A percentile compares a stretch with the other conserved stretches of the same genome.
These are phyloP conservation scores for Pseudozyma hubeiensis DNA, from an alignment of 1,284 basidiomycete species.

Conservation along the genomic window DNA sequence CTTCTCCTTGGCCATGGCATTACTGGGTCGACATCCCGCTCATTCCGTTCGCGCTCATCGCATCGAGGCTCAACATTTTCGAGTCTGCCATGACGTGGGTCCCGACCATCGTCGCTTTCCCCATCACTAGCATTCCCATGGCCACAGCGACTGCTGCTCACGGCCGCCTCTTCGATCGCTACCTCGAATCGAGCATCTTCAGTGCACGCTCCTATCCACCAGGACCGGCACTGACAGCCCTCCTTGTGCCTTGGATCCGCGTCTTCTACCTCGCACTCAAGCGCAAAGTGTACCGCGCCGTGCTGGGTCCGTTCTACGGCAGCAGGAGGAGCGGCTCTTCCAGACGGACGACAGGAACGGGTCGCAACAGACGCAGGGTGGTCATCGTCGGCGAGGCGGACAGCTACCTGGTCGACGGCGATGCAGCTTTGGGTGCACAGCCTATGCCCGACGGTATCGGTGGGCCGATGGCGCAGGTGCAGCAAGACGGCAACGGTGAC, in stretches of 20 bases:
- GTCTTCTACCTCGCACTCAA: conserved; percentile 58
- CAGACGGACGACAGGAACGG: conserved; percentile 10
- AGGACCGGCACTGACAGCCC: conserved; percentile 48
- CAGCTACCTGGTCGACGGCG: conserved; percentile 33
- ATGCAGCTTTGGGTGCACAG: conserved; percentile 14
- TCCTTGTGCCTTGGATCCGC: conserved; percentile 62
- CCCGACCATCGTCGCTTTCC: conserved; percentile 55
- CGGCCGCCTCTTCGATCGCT: conserved; percentile 22
- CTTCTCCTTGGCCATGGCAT: conserved; percentile 59
- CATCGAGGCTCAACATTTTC: conserved; percentile 54
- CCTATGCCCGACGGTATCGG: conserved; percentile 15
- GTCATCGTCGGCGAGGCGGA: conserved; percentile 48
- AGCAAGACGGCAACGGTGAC: conserved; percentile 13
- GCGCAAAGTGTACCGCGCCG: conserved; percentile 42
- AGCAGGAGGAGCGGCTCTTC: conserved; percentile 4
- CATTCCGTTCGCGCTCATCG: conserved; percentile 63
- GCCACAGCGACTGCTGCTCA: conserved; percentile 19
- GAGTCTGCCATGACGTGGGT: conserved; percentile 59
- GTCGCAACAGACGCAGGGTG: conserved; percentile 24
- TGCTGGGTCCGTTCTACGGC: conserved; percentile 44
- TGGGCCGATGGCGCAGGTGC: conserved; percentile 23
- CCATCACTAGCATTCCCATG: conserved; percentile 38
- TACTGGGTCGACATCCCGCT: conserved; percentile 65
- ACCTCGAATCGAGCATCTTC: conserved; percentile 21
- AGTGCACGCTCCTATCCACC: conserved; percentile 49